Percentiles rank a stretch among this genome's conserved stretches.
These are phyloP conservation scores for Carex littledalei DNA, from an alignment of 176 grass and related monocot species.

Conservation along the genomic window DNA sequence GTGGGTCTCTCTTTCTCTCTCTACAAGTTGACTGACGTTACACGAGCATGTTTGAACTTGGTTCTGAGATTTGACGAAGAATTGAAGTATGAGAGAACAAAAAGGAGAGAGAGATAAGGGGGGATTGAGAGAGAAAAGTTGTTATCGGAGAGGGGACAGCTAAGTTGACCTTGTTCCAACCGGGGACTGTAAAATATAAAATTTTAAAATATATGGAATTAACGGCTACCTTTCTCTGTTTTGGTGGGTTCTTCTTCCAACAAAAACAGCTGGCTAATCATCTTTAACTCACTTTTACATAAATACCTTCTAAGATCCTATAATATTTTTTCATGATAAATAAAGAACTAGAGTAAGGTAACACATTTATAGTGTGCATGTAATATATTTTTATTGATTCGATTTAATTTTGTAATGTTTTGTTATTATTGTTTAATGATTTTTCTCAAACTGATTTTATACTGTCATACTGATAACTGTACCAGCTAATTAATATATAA, in stretches of 20 bases:
- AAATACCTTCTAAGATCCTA: neutral
- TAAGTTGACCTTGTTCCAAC: constrained; percentile 39
- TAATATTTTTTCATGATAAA: neutral
- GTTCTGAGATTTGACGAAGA: neutral
- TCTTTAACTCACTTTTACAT: neutral
- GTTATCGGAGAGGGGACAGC: constrained; percentile 23
- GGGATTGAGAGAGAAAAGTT: neutral
- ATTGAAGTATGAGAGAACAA: constrained; percentile 16
- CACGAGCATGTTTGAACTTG: constrained; percentile 7
- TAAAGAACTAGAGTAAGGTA: too few species aligned
- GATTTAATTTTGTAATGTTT: neutral
- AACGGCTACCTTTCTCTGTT: constrained; percentile 27
- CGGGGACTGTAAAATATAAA: neutral
- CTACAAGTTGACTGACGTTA: neutral
- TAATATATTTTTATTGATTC: neutral
- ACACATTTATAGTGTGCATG: neutral
- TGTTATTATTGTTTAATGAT: too few species aligned
- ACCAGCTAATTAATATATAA: too few species aligned
- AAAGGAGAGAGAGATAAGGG: neutral
- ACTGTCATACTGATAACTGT: too few species aligned
- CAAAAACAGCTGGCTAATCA: constrained; percentile 11
- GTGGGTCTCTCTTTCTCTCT: constrained; percentile 2
- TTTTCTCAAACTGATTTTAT: too few species aligned
- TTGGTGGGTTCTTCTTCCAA: constrained; percentile 13
- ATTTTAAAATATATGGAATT: neutral